These are phyloP conservation scores for Phellopilus nigrolimitatus DNA, from an alignment of 1,284 basidiomycete genomes.

Conservation along the genomic window DNA sequence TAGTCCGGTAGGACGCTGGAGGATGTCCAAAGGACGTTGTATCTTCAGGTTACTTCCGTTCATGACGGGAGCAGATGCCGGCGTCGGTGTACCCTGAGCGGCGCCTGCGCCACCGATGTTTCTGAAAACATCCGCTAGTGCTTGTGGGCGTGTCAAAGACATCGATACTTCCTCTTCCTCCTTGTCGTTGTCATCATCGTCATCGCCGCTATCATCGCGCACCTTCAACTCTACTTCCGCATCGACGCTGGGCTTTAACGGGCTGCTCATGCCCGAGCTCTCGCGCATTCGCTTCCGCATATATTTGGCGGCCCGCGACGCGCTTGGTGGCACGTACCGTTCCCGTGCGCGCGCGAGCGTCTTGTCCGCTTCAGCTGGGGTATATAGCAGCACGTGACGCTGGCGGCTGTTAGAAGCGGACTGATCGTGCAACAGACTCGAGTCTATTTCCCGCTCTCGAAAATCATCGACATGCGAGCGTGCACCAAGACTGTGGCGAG, in stretches of 20 bases:
- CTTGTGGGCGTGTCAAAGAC: neutral
- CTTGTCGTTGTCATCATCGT: neutral
- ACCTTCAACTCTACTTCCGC: neutral
- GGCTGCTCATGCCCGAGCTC: slow-evolving; percentile 5
- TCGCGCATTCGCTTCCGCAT: slow-evolving; percentile 1
- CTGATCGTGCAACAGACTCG: neutral
- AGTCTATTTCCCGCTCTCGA: neutral
- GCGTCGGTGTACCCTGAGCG: neutral
- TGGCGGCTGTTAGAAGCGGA: slow-evolving; percentile 1
- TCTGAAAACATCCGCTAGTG: neutral
- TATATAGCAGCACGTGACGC: slow-evolving; percentile 1
- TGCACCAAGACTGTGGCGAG: too few species aligned
- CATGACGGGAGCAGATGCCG: neutral
- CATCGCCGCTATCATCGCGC: neutral
- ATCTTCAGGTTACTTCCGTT: neutral
- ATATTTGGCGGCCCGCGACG: slow-evolving; percentile 13
- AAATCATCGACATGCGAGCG: too few species aligned
- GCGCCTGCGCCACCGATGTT: neutral
- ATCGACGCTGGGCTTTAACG: neutral
- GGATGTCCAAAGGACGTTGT: neutral
- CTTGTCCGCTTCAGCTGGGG: slow-evolving; percentile 14
- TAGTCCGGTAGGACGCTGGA: neutral
- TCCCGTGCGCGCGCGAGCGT: neutral
- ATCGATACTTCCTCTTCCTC: slow-evolving; percentile 13
- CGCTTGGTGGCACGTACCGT: slow-evolving; percentile 13